A percentile compares a stretch with the other conserved stretches of the same genome.
phyloP scores from a whole-genome alignment of 1,284 basidiomycete species.

The Filobasidium uniguttulatum region DNA sequence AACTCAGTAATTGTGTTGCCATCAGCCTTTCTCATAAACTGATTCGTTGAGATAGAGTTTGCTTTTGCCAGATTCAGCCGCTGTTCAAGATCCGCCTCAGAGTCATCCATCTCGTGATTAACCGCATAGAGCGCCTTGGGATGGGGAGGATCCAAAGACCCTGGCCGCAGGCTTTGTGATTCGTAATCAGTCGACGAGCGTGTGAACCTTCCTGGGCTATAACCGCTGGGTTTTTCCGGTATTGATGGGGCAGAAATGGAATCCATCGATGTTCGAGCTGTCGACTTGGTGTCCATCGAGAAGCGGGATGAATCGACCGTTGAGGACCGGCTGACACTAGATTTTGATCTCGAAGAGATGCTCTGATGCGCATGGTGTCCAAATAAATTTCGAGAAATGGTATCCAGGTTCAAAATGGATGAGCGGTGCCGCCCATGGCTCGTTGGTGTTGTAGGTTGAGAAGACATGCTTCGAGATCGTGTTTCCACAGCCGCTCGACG shows the following conservation, averaged over 20 bases:
- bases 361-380: conserved; percentile 26
- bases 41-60: neutral
- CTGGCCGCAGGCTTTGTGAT: too few species aligned
- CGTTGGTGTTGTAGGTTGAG: conserved; percentile 65
- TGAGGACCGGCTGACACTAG: conserved; percentile 22
- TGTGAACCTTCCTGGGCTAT: neutral
- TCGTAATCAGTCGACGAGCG: neutral
- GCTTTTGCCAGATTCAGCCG: conserved; percentile 57
- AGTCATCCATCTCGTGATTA: conserved; percentile 25
- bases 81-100: conserved; percentile 54
- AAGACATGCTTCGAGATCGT: conserved; percentile 57
- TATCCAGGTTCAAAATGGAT: conserved; percentile 68
- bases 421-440: conserved; percentile 47
- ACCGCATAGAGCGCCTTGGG: conserved; percentile 23
- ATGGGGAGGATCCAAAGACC: neutral
- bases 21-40: neutral
- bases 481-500: too few species aligned
- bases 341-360: conserved; percentile 20
- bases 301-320: conserved; percentile 18
- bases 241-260: neutral
- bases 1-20: neutral
- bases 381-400: conserved; percentile 48
- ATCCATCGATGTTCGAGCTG: conserved; percentile 7
- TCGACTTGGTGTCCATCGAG: conserved; percentile 10
- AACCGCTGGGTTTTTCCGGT: neutral